phyloP scores from a whole-genome alignment of 1,284 basidiomycete genomes.

The Puccinia polysora region DNA sequence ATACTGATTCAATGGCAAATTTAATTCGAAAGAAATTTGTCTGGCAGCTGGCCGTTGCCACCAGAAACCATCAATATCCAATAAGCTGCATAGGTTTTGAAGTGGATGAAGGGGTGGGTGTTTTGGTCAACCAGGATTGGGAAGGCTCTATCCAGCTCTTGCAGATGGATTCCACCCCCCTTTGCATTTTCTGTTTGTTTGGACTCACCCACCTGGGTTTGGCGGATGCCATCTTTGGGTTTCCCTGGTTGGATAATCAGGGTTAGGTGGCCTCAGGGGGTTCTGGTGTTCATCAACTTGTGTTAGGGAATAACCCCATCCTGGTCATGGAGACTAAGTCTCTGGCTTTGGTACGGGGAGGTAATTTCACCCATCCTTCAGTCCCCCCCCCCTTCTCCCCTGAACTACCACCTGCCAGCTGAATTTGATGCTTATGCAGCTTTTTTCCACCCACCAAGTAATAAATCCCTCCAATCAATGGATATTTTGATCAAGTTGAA shows the following conservation, averaged over 20 bases:
- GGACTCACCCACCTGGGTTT: not conserved
- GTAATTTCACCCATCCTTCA: not conserved
- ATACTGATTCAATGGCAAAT: not conserved
- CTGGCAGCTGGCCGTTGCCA: not conserved
- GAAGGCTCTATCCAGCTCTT: not conserved
- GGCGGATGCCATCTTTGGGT: not conserved
- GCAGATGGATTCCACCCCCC: not conserved
- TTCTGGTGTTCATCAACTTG: not conserved
- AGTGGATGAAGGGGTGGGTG: not conserved
- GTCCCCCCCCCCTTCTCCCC: not conserved
- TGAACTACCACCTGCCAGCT: not conserved
- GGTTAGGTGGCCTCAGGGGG: not conserved
- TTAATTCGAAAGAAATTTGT: not conserved
- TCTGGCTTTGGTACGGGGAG: not conserved
- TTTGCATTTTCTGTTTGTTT: not conserved
- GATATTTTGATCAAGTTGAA: slow-evolving; percentile 22
- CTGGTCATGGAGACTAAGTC: not conserved
- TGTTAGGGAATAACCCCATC: not conserved
- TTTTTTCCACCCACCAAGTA: not conserved
- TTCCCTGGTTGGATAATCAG: not conserved
- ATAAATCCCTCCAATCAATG: not conserved
- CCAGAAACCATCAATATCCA: not conserved
- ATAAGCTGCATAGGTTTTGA: not conserved
- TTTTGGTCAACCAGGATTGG: too few species aligned
- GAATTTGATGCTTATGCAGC: not conserved